phyloP scores from a whole-genome alignment of 176 grass and related monocot genomes.

The Alopecurus myosuroides region DNA sequence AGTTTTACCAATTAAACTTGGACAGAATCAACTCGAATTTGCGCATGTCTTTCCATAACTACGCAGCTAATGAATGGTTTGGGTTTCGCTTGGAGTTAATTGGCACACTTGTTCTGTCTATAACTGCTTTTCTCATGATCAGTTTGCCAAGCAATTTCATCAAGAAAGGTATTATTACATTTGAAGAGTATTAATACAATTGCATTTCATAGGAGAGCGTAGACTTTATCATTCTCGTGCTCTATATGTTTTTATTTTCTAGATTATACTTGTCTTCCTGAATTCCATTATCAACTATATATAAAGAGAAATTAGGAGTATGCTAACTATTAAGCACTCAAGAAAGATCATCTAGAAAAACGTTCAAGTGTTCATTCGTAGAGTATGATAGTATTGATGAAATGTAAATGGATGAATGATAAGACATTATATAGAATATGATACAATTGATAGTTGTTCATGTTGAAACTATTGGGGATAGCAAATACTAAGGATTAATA shows the following conservation, averaged over 20 bases:
- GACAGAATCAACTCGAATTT: constrained; percentile 80
- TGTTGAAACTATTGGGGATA: neutral
- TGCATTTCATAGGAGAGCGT: neutral
- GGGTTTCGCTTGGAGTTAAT: constrained; percentile 90
- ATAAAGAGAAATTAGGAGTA: neutral
- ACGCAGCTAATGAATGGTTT: constrained; percentile 76
- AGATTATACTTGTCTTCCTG: neutral
- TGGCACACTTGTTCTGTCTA: constrained; percentile 71
- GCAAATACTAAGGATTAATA: neutral
- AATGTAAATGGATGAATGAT: too few relatives aligned
- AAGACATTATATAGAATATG: neutral
- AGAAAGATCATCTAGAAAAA: neutral
- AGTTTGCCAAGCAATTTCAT: constrained; percentile 85
- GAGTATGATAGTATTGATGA: neutral
- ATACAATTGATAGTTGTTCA: neutral
- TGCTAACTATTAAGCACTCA: neutral
- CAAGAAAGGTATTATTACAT: constrained; percentile 67
- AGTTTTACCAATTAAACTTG: constrained; percentile 67
- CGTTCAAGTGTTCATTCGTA: neutral
- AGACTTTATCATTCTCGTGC: neutral
- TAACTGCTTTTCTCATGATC: constrained; percentile 90
- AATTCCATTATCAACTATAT: neutral
- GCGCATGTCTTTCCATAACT: constrained; percentile 86
- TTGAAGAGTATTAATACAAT: neutral
- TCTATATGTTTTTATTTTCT: neutral